These are phyloP conservation scores for Kodamaea arcana DNA, from an alignment of 1,139 yeast species.

Conservation along the genomic window DNA sequence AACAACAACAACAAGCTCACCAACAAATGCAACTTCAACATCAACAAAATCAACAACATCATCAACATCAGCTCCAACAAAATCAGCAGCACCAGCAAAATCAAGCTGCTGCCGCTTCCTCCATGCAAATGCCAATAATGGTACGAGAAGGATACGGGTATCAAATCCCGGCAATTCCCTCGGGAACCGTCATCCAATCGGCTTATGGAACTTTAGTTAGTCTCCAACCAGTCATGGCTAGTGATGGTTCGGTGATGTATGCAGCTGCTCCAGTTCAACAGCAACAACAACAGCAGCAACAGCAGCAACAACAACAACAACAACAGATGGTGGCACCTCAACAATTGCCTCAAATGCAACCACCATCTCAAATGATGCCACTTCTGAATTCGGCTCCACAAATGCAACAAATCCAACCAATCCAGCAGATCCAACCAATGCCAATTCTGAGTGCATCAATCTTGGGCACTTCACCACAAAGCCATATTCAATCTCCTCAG, in stretches of 20 bases:
- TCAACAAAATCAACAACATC: conserved; percentile 6
- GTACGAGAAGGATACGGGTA: conserved; percentile 7
- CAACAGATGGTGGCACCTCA: background rate
- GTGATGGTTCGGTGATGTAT: conserved; percentile 16
- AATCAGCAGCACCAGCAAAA: conserved; percentile 1
- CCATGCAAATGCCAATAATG: too few relatives aligned
- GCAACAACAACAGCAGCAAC: conserved; percentile 5
- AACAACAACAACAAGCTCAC: conserved; percentile 6
- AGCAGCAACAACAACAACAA: background rate
- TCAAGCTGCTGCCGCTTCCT: background rate
- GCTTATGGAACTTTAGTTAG: conserved; percentile 37
- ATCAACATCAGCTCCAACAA: conserved; percentile 2
- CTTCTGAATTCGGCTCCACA: conserved; percentile 1
- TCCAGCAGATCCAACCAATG: background rate
- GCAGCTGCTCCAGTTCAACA: conserved; percentile 14
- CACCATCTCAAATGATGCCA: conserved; percentile 3
- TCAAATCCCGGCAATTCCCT: conserved; percentile 11
- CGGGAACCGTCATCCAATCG: conserved; percentile 23
- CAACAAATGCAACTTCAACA: conserved; percentile 7
- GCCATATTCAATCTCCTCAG: background rate
- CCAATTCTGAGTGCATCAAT: background rate
- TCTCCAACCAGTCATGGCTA: conserved; percentile 26
- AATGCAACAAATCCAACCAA: conserved; percentile 5
- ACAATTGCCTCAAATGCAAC: conserved; percentile 1
- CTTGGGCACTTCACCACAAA: background rate